These are phyloP conservation scores for Juglanconis juglandina DNA, from an alignment of 2,329 filamentous ascomycete species.

Conservation along the genomic window DNA sequence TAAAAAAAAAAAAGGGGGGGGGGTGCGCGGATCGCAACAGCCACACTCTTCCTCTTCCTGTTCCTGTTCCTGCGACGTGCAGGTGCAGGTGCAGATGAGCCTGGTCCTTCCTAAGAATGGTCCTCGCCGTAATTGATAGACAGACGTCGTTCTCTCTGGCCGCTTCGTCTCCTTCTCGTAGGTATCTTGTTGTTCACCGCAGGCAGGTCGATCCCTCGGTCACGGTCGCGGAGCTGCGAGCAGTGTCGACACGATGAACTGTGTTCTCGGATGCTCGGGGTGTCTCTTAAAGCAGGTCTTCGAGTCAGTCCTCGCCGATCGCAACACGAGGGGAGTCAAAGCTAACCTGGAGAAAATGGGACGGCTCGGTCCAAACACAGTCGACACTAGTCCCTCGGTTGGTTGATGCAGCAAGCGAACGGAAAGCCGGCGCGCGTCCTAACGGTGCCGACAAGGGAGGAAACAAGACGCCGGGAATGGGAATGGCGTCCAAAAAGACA, in stretches of 20 bases:
- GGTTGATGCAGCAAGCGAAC: constrained; percentile 10
- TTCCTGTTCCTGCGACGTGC: neutral
- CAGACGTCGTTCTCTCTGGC: neutral
- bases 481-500: constrained; percentile 20
- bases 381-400: constrained; percentile 5
- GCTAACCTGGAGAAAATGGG: constrained; percentile 1
- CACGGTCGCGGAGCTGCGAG: neutral
- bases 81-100: too few species aligned
- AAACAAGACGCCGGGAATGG: constrained; percentile 14
- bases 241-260: neutral
- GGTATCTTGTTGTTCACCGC: neutral
- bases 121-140: too few species aligned
- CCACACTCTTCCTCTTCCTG: neutral
- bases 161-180: neutral
- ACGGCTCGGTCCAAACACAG: neutral
- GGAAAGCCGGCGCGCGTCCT: constrained; percentile 15
- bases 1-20: neutral
- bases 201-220: neutral
- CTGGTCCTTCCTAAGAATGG: too few species aligned
- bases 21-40: neutral
- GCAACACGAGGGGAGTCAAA: neutral
- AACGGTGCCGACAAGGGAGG: constrained; percentile 16
- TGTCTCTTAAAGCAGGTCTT: neutral
- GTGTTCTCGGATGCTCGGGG: neutral
- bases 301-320: neutral